Evolutionary conservation across 2,329 filamentous ascomycete genomes (phyloP).

Genomic region (Akanthomyces dipterigenus): DNA sequence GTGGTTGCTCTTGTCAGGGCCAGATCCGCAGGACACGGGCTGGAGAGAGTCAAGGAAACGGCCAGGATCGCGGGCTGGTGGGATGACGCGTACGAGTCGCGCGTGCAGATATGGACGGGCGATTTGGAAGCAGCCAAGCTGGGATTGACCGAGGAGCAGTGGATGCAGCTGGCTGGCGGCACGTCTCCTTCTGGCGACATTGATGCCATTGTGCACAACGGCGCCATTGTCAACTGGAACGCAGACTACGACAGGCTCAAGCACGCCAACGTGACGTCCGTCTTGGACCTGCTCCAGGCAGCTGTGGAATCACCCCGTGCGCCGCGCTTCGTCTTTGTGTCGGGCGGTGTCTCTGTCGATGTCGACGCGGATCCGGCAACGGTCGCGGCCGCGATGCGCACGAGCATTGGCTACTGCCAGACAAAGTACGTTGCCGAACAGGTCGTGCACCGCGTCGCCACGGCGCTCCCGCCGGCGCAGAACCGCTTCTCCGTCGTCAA

Average conservation of each 20-base stretch:
- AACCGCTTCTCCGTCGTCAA: slow-evolving; percentile 16
- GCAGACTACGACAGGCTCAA: slow-evolving; percentile 66
- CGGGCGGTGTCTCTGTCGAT: slow-evolving; percentile 16
- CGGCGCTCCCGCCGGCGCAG: neutral
- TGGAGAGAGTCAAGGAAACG: slow-evolving; percentile 12
- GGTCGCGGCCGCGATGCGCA: slow-evolving; percentile 8
- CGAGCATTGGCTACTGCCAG: slow-evolving; percentile 17
- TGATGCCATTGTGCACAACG: slow-evolving; percentile 75
- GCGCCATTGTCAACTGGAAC: slow-evolving; percentile 75
- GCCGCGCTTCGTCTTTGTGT: slow-evolving; percentile 19
- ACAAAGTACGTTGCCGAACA: slow-evolving; percentile 20
- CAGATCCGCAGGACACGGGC: slow-evolving; percentile 6
- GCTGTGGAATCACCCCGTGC: slow-evolving; percentile 12
- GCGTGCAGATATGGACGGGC: slow-evolving; percentile 62
- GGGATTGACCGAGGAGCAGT: slow-evolving; percentile 57
- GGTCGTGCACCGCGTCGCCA: slow-evolving; percentile 11
- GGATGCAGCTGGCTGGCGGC: slow-evolving; percentile 46
- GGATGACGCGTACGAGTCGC: slow-evolving; percentile 9
- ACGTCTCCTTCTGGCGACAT: slow-evolving; percentile 42
- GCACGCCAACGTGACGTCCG: slow-evolving; percentile 58
- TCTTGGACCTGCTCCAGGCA: slow-evolving; percentile 16
- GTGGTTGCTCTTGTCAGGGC: slow-evolving; percentile 14
- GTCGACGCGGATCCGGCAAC: neutral
- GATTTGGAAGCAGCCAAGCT: slow-evolving; percentile 67
- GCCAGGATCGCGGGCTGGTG: slow-evolving; percentile 16